phyloP scores from a whole-genome alignment of 2,329 filamentous ascomycete species.

The Dothideomycetidae sp. region DNA sequence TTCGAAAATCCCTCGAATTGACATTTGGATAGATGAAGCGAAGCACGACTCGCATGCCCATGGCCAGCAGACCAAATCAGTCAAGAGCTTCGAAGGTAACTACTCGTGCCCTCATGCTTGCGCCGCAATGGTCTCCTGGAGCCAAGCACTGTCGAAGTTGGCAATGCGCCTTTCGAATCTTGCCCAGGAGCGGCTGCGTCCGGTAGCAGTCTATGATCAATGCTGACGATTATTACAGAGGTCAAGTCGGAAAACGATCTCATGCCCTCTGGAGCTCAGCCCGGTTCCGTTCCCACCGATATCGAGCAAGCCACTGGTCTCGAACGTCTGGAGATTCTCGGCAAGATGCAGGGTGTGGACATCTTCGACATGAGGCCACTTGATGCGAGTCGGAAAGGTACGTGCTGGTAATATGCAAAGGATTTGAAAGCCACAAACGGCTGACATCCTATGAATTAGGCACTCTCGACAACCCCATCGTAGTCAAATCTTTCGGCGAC shows the following conservation, averaged over 20 bases:
- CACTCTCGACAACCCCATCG: slow-evolving; percentile 78
- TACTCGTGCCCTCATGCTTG: too few relatives aligned
- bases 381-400: slow-evolving; percentile 77
- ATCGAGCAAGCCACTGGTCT: slow-evolving; percentile 92
- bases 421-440: too few relatives aligned
- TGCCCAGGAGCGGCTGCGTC: too few relatives aligned
- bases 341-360: slow-evolving; percentile 98
- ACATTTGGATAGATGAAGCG: slow-evolving; percentile 15
- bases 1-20: slow-evolving; percentile 1
- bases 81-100: slow-evolving; percentile 35
- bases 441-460: slow-evolving; percentile 41
- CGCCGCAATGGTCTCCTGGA: too few relatives aligned
- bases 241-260: slow-evolving; percentile 74
- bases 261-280: slow-evolving; percentile 62
- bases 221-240: slow-evolving; percentile 41
- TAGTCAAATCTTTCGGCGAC: slow-evolving; percentile 80
- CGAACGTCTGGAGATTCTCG: slow-evolving; percentile 94
- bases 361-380: slow-evolving; percentile 97
- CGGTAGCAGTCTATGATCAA: too few relatives aligned
- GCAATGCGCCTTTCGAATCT: too few relatives aligned
- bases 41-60: slow-evolving; percentile 17
- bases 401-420: too few relatives aligned
- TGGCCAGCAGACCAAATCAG: slow-evolving; percentile 24
- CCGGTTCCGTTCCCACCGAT: slow-evolving; percentile 82
- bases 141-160: too few relatives aligned